These are phyloP conservation scores for Simplicillium sp. DNA, from an alignment of 2,329 filamentous ascomycete species.

Conservation along the genomic window DNA sequence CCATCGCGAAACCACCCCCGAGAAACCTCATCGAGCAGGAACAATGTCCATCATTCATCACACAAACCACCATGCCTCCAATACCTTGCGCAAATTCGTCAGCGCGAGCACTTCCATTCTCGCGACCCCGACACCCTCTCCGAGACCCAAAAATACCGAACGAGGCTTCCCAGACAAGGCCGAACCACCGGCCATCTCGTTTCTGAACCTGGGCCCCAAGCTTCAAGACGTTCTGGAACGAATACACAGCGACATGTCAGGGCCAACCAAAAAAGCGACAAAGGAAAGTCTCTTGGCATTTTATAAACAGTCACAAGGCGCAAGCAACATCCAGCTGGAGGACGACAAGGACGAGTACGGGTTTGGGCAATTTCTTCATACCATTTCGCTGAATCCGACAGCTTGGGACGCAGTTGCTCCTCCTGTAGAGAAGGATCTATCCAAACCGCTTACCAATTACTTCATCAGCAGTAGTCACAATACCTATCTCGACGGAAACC, in stretches of 20 bases:
- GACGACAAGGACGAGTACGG: slow-evolving; percentile 31
- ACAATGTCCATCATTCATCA: slow-evolving; percentile 30
- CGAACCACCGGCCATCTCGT: too few species aligned
- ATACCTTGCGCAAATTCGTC: slow-evolving; percentile 22
- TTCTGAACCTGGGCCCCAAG: slow-evolving; percentile 33
- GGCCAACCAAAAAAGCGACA: slow-evolving; percentile 17
- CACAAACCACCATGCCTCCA: slow-evolving; percentile 19
- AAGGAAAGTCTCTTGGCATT: slow-evolving; percentile 31
- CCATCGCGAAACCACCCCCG: background rate
- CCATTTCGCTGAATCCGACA: slow-evolving; percentile 31
- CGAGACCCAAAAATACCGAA: slow-evolving; percentile 17
- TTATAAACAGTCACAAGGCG: too few species aligned
- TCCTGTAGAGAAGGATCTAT: slow-evolving; percentile 44
- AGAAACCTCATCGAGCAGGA: slow-evolving; percentile 18
- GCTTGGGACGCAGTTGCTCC: slow-evolving; percentile 34
- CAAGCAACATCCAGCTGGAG: slow-evolving; percentile 25
- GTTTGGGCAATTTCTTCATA: slow-evolving; percentile 39
- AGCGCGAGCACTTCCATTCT: slow-evolving; percentile 18
- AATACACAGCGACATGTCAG: slow-evolving; percentile 36
- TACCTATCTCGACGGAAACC: slow-evolving; percentile 82
- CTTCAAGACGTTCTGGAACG: slow-evolving; percentile 38
- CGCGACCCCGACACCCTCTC: slow-evolving; percentile 8
- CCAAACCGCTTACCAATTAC: slow-evolving; percentile 72
- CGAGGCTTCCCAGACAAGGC: slow-evolving; percentile 10
- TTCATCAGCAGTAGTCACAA: slow-evolving; percentile 95